Conservation (phyloP, 352 stramenopile genomes). For the Pythium dissimile region DNA sequence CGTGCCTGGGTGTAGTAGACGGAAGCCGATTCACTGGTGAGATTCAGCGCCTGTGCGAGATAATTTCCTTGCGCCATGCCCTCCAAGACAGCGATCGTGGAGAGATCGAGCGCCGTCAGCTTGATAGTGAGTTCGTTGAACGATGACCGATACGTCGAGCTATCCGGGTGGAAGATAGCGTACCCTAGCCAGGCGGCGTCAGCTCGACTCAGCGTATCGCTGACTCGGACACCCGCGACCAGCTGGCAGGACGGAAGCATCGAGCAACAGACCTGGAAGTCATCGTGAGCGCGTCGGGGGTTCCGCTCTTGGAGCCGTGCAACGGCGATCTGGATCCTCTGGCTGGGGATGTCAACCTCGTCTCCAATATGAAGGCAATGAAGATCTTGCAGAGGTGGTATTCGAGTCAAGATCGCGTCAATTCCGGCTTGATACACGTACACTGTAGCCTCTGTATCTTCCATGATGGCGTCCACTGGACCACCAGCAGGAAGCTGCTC, state of each 20-base stretch:
- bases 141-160: neutral
- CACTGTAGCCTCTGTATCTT: too few species aligned
- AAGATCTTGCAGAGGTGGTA: too few species aligned
- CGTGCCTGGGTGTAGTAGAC: neutral
- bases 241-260: neutral
- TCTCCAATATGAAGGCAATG: too few species aligned
- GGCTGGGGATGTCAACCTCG: too few species aligned
- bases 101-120: neutral
- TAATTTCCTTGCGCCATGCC: neutral
- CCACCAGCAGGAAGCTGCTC: neutral
- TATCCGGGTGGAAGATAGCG: conserved; percentile 3
- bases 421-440: neutral
- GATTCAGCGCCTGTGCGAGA: neutral
- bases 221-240: neutral
- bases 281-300: too few species aligned
- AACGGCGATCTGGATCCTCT: neutral
- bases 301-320: too few species aligned
- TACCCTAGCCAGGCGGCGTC: conserved; percentile 6
- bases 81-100: neutral
- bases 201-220: neutral
- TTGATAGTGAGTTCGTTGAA: neutral
- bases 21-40: neutral
- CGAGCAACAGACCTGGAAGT: neutral
- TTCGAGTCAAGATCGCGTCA: neutral
- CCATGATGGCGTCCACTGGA: too few species aligned